Evolutionary conservation across 768 basidiomycete genomes (phyloP).

Genomic region (Termitomyces sp.): DNA sequence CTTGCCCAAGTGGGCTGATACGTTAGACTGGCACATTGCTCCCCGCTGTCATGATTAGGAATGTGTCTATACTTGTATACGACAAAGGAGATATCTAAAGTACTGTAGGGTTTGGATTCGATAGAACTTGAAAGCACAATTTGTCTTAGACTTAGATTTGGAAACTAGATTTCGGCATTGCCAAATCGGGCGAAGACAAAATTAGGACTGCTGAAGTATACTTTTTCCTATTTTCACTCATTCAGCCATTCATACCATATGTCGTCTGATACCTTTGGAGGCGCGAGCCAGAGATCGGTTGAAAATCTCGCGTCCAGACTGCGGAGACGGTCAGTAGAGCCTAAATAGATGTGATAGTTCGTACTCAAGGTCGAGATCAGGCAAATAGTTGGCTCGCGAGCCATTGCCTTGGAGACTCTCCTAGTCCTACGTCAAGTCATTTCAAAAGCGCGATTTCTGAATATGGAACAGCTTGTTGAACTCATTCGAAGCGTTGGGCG

Average conservation of each 20-base stretch:
- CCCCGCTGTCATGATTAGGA: slow-evolving; percentile 23
- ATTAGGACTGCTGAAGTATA: slow-evolving; percentile 3
- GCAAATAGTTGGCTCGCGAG: slow-evolving; percentile 87
- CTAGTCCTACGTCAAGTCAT: slow-evolving; percentile 87
- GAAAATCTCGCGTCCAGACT: slow-evolving; percentile 68
- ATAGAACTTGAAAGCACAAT: neutral
- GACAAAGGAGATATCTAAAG: neutral
- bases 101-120: neutral
- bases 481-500: slow-evolving; percentile 78
- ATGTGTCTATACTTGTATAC: neutral
- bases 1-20: slow-evolving; percentile 93
- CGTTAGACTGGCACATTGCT: slow-evolving; percentile 86
- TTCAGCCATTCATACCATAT: slow-evolving; percentile 21
- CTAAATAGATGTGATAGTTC: neutral
- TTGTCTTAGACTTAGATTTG: neutral
- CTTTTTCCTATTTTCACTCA: neutral
- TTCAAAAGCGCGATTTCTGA: slow-evolving; percentile 78
- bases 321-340: slow-evolving; percentile 57
- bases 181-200: slow-evolving; percentile 10
- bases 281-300: slow-evolving; percentile 50
- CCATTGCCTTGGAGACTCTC: slow-evolving; percentile 86
- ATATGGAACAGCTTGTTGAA: slow-evolving; percentile 78
- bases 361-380: slow-evolving; percentile 33
- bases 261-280: slow-evolving; percentile 32
- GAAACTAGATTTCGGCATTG: neutral